phyloP scores from a whole-genome alignment of 78 protist species.

The Guillardia theta region DNA sequence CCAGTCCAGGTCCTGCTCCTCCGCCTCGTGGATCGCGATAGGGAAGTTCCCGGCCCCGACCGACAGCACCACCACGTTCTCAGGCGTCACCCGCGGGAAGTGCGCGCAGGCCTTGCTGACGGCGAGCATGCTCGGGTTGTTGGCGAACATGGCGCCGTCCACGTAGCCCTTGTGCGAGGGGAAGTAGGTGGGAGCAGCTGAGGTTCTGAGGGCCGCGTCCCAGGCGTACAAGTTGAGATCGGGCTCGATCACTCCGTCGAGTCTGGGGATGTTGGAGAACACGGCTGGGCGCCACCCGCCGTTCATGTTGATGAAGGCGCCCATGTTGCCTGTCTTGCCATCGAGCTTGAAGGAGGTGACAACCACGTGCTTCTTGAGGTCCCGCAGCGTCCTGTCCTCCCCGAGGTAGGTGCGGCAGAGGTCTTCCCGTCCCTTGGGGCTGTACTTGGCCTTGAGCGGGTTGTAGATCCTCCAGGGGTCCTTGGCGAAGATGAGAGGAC shows the following conservation, averaged over 20 bases:
- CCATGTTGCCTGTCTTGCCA: neutral
- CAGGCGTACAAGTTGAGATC: neutral
- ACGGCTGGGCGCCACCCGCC: constrained; percentile 19
- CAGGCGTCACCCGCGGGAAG: neutral
- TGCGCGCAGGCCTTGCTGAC: constrained; percentile 33
- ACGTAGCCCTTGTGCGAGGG: constrained; percentile 16
- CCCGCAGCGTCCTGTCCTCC: constrained; percentile 5
- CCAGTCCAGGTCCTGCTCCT: neutral
- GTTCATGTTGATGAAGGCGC: neutral
- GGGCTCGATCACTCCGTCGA: constrained; percentile 8
- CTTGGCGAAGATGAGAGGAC: neutral
- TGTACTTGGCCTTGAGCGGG: constrained; percentile 40
- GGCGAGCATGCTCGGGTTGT: constrained; percentile 38
- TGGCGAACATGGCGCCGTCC: constrained; percentile 44
- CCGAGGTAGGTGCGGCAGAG: neutral
- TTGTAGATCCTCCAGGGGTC: constrained; percentile 37
- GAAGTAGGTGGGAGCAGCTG: constrained; percentile 24
- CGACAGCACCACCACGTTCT: constrained; percentile 14
- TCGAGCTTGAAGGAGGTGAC: constrained; percentile 16
- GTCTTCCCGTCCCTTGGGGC: constrained; percentile 12
- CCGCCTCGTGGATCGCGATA: neutral
- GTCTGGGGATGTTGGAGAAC: constrained; percentile 20
- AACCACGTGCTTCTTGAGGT: constrained; percentile 26
- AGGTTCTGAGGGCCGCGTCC: constrained; percentile 33
- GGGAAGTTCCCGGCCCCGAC: constrained; percentile 31